Evolutionary conservation across 176 grass and related monocot species (phyloP).

Genomic region (Olyra latifolia): DNA sequence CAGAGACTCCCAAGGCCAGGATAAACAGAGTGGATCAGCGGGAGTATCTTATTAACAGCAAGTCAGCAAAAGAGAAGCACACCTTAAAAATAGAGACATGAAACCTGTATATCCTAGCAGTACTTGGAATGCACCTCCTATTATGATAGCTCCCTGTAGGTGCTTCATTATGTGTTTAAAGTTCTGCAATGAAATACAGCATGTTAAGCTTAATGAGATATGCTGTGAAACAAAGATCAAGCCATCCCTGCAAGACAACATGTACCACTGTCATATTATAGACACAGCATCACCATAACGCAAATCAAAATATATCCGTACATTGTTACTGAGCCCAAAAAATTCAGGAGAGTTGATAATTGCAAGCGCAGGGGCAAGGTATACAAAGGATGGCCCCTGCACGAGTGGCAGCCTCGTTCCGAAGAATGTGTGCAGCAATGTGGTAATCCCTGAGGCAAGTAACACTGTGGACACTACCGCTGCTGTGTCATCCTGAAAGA

Average conservation of each 20-base stretch:
- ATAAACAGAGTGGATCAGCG: no score
- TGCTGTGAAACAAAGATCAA: not conserved
- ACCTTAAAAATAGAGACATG: conserved; percentile 82
- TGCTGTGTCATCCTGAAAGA: conserved; percentile 76
- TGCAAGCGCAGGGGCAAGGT: conserved; percentile 82
- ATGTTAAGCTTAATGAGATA: conserved; percentile 7
- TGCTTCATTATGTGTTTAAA: conserved; percentile 99
- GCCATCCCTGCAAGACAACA: not conserved
- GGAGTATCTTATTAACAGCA: conserved; percentile 1
- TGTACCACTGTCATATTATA: not conserved
- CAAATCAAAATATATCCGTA: conserved; percentile 36
- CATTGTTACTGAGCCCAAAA: conserved; percentile 86
- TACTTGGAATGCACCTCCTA: conserved; percentile 83
- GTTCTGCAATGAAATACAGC: conserved; percentile 52
- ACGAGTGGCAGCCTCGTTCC: conserved; percentile 89
- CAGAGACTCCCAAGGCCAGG: no score
- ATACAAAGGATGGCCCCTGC: conserved; percentile 95
- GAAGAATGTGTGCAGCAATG: conserved; percentile 78
- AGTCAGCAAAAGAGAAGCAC: not conserved
- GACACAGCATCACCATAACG: not conserved
- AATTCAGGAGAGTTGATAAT: conserved; percentile 92
- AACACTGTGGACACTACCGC: conserved; percentile 89
- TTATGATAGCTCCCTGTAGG: conserved; percentile 92
- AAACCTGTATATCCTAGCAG: conserved; percentile 85
- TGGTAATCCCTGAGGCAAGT: conserved; percentile 71